Base-by-base conservation (phyloP, 2,329 filamentous ascomycete genomes). In the Talaromyces sp. region DNA sequence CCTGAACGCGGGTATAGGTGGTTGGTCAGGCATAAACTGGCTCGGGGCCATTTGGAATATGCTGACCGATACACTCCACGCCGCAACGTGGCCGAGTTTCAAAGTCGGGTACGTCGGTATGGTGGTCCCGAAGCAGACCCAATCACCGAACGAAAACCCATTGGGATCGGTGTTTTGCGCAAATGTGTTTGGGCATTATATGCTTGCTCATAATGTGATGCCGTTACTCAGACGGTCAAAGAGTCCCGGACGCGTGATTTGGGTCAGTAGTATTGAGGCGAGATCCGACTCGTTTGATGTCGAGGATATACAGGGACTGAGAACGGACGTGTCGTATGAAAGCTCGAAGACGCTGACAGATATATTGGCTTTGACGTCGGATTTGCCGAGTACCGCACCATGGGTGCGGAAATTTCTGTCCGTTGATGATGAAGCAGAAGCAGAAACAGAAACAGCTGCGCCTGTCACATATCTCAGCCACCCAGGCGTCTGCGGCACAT, bases 121-220 rank as follows among this genome's bases (percentile, higher is more conserved):
- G 66, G 65, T 85, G 0, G 81, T 86, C n/a, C 79, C 81, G 67
- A 77, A 80, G 9, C 84, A 93, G 73, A 79, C 84, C 15, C 73
- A 77, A 10, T 62, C 62, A 8, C 64, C 68, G 3, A 70, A 79
- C 17, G 85, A 88, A 65, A 88, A 89, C 0, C 79, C 82, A 5
- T 80, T 99, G 0, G 93, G 92, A 3, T 85, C 92, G 69, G 87
- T 97, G 19, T 99, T 98, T 75, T 90, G 89, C 75, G 90, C 94
- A 59, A 98, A 98, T 74, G 85, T 97, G 35, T 98, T 99, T 74
- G 95, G 95, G 0, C 95, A 99, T 80, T 98, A 99, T 75, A 80
- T 97, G 73, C 87, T 99, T 27, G 87, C 87, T 17, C 93, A 97
- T 76, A 87, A 89, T 73, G 84, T 98, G 11, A 84, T 90, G 69